phyloP scores from a whole-genome alignment of 2,329 filamentous ascomycete species.

The Aspergillus fumigatus region DNA sequence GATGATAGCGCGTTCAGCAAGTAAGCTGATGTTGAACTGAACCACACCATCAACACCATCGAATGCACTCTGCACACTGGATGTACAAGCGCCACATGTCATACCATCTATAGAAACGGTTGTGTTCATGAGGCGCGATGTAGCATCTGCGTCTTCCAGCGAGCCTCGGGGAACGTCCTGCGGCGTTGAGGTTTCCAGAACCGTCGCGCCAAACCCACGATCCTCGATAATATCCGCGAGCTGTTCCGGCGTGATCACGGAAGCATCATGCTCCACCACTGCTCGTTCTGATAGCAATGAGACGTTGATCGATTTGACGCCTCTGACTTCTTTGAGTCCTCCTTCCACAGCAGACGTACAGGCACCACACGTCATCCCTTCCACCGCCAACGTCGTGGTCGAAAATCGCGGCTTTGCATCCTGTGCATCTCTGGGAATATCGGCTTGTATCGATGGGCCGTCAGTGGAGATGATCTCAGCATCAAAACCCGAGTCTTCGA shows the following conservation, averaged over 20 bases:
- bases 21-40: slow-evolving; percentile 90
- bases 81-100: slow-evolving; percentile 96
- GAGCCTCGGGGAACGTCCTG: slow-evolving; percentile 28
- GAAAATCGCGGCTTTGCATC: slow-evolving; percentile 37
- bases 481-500: slow-evolving; percentile 90
- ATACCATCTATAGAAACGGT: slow-evolving; percentile 91
- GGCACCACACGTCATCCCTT: slow-evolving; percentile 88
- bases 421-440: slow-evolving; percentile 30
- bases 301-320: slow-evolving; percentile 72
- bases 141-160: slow-evolving; percentile 29
- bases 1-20: slow-evolving; percentile 87
- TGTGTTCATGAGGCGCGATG: slow-evolving; percentile 56
- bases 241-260: slow-evolving; percentile 47
- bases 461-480: slow-evolving; percentile 83
- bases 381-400: slow-evolving; percentile 72
- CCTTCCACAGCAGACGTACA: slow-evolving; percentile 83
- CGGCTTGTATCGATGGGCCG: slow-evolving; percentile 53
- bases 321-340: slow-evolving; percentile 69
- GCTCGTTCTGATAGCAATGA: slow-evolving; percentile 79
- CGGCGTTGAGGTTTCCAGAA: slow-evolving; percentile 64
- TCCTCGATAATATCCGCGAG: slow-evolving; percentile 58
- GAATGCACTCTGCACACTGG: slow-evolving; percentile 81
- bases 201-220: slow-evolving; percentile 73
- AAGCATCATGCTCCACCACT: slow-evolving; percentile 74
- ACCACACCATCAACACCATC: slow-evolving; percentile 69